Evolutionary conservation across 2,329 filamentous ascomycete species (phyloP).

Genomic region (Ramularia endophylla): DNA sequence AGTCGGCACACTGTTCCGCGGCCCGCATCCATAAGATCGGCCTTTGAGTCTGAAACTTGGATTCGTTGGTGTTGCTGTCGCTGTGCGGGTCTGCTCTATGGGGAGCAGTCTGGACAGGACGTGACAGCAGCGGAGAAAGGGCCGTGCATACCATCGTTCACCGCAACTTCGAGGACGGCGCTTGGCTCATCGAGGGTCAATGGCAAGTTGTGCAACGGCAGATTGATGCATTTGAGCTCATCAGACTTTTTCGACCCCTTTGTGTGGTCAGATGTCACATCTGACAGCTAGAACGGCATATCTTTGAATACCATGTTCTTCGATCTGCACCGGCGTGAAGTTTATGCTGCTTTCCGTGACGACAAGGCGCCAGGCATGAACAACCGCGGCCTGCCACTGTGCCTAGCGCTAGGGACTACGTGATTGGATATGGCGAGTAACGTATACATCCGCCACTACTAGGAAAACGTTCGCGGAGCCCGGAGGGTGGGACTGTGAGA

Average conservation of each 20-base stretch:
- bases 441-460: too few relatives aligned
- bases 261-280: too few relatives aligned
- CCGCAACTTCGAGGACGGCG: constrained; percentile 12
- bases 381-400: neutral
- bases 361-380: constrained; percentile 4
- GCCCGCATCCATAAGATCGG: constrained; percentile 9
- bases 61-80: too few relatives aligned
- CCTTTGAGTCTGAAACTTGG: too few relatives aligned
- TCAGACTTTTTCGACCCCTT: too few relatives aligned
- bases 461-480: too few relatives aligned
- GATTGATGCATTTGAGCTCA: constrained; percentile 5
- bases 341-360: constrained; percentile 3
- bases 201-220: constrained; percentile 6
- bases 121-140: constrained; percentile 7
- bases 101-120: neutral
- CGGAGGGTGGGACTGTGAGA: too few relatives aligned
- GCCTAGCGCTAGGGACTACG: constrained; percentile 2
- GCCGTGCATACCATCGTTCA: constrained; percentile 12
- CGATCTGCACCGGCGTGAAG: neutral
- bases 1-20: constrained; percentile 13
- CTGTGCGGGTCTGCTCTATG: constrained; percentile 4
- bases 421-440: constrained; percentile 3
- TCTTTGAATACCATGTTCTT: neutral
- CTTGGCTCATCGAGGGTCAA: neutral
- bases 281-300: too few relatives aligned